Evolutionary conservation across 305 asterid genomes (phyloP).

Genomic region (Rubia tinctorum): DNA sequence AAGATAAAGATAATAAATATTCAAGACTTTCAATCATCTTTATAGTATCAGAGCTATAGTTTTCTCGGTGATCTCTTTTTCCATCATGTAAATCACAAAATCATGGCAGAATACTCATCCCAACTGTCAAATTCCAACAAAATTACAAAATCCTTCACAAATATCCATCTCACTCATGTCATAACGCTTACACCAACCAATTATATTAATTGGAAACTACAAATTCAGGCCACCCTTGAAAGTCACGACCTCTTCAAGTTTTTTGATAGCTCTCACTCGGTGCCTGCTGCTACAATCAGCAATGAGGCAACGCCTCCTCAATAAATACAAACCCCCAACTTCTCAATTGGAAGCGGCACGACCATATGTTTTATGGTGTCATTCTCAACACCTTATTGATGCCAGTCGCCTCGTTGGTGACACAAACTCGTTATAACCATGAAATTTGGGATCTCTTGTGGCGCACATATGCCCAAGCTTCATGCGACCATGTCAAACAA

Average conservation of each 20-base stretch:
- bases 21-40: too few relatives aligned
- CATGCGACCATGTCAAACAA: neutral
- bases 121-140: neutral
- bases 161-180: neutral
- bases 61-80: too few relatives aligned
- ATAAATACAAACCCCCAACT: neutral
- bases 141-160: neutral
- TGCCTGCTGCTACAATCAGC: neutral
- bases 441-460: neutral
- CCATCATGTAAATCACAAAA: too few relatives aligned
- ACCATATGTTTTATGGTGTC: neutral
- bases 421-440: neutral
- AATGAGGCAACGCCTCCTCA: neutral
- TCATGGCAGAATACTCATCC: too few relatives aligned
- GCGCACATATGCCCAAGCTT: neutral
- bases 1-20: too few relatives aligned
- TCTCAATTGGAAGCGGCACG: neutral
- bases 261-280: neutral
- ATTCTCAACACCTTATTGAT: too few relatives aligned
- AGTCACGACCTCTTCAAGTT: too few relatives aligned
- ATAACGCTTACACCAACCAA: neutral
- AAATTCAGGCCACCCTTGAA: neutral
- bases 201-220: neutral
- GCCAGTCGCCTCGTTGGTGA: neutral
- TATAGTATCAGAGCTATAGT: too few relatives aligned